A percentile compares a stretch with the other conserved stretches of the same genome.
Evolutionary conservation across 257 asterid genomes (phyloP).

Genomic region (Solanum stenotomum): DNA sequence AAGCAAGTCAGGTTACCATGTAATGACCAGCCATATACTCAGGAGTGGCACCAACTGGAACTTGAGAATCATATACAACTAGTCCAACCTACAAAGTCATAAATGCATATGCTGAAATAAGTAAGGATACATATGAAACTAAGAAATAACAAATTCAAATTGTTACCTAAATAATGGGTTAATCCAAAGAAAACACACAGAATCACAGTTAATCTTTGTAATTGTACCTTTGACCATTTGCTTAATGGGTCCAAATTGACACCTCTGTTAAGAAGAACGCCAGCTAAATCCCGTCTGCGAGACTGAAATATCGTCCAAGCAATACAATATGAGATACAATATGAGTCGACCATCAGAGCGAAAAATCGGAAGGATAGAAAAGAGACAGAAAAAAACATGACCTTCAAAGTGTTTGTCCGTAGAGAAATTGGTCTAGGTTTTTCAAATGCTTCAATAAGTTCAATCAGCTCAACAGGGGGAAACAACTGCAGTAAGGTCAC

Average conservation of each 20-base stretch:
- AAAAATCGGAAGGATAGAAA: background rate
- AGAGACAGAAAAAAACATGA: background rate
- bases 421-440: constrained; percentile 85
- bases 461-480: constrained; percentile 84
- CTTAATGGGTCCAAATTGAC: constrained; percentile 95
- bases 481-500: constrained; percentile 46
- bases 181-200: constrained; percentile 1
- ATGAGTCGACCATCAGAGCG: background rate
- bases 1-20: constrained; percentile 45
- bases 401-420: constrained; percentile 88
- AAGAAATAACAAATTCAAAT: background rate
- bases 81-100: constrained; percentile 60
- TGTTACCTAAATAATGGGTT: background rate
- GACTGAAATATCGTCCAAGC: constrained; percentile 31
- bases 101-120: background rate
- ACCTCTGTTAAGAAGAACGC: constrained; percentile 82
- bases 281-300: constrained; percentile 95
- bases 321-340: too few species aligned
- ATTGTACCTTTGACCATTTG: constrained; percentile 97
- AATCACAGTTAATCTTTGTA: constrained; percentile 9
- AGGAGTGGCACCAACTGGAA: constrained; percentile 94
- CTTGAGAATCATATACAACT: constrained; percentile 92
- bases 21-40: constrained; percentile 98
- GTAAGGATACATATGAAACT: background rate
- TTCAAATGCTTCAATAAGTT: constrained; percentile 89